These are phyloP conservation scores for Kodamaea derodonti DNA, from an alignment of 1,139 yeast species.

Conservation along the genomic window DNA sequence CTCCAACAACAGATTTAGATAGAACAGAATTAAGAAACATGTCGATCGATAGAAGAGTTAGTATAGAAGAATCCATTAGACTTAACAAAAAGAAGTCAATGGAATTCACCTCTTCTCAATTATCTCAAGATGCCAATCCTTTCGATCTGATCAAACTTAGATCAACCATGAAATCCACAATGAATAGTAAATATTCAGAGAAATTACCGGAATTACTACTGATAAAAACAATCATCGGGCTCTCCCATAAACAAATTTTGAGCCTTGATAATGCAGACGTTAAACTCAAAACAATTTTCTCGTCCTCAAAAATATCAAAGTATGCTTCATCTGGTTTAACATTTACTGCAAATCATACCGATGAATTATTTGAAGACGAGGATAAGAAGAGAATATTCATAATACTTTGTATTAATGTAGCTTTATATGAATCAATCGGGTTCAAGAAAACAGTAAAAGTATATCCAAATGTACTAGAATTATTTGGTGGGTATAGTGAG, in stretches of 20 bases:
- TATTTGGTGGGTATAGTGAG: constrained; percentile 32
- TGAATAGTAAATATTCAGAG: constrained; percentile 28
- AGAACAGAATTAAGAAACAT: constrained; percentile 5
- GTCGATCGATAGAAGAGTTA: constrained; percentile 8
- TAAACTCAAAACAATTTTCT: constrained; percentile 36
- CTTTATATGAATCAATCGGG: constrained; percentile 39
- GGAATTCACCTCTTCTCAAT: constrained; percentile 10
- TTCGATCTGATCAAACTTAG: constrained; percentile 28
- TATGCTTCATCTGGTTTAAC: constrained; percentile 27
- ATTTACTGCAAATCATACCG: constrained; percentile 26
- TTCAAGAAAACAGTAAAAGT: constrained; percentile 26
- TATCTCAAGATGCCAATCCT: constrained; percentile 16
- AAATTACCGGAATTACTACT: constrained; percentile 34
- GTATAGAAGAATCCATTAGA: constrained; percentile 14
- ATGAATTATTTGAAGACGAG: constrained; percentile 24
- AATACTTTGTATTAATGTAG: constrained; percentile 33
- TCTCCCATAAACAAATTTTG: constrained; percentile 35
- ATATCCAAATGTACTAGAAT: constrained; percentile 27
- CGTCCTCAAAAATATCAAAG: constrained; percentile 30
- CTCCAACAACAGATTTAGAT: constrained; percentile 11
- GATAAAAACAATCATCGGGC: constrained; percentile 39
- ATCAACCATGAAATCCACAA: constrained; percentile 26
- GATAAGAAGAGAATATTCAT: constrained; percentile 26
- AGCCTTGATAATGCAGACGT: constrained; percentile 34
- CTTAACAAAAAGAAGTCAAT: constrained; percentile 14